Evolutionary conservation across 202 grass and related monocot genomes (phyloP).

Genomic region (Hordeum pubiflorum): DNA sequence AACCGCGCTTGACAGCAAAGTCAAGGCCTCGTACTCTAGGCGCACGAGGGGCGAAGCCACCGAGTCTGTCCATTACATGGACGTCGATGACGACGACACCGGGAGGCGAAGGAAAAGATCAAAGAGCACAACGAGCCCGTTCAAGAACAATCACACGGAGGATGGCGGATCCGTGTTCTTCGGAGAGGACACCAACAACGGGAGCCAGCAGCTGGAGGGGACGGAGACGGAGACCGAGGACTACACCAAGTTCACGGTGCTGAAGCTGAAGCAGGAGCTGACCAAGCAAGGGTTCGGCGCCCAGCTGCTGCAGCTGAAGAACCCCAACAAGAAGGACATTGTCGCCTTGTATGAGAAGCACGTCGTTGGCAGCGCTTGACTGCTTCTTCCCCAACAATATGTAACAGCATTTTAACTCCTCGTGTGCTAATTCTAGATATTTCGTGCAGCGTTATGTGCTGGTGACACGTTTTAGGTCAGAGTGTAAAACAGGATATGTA

Average conservation of each 20-base stretch:
- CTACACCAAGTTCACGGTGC: conserved; percentile 65
- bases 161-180: conserved; percentile 78
- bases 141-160: conserved; percentile 53
- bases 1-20: conserved; percentile 76
- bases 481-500: neutral
- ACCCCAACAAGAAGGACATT: conserved; percentile 93
- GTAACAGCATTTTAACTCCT: neutral
- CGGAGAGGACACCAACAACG: conserved; percentile 38
- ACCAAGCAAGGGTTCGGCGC: conserved; percentile 88
- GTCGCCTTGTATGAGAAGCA: conserved; percentile 82
- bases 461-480: neutral
- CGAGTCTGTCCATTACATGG: conserved; percentile 95
- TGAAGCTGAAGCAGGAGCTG: conserved; percentile 77
- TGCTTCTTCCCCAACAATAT: neutral
- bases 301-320: conserved; percentile 78
- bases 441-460: neutral
- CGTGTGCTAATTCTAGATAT: neutral
- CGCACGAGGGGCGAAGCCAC: conserved; percentile 64
- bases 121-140: conserved; percentile 94
- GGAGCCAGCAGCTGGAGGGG: conserved; percentile 46
- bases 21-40: conserved; percentile 54
- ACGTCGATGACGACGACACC: conserved; percentile 49
- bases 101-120: conserved; percentile 69
- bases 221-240: conserved; percentile 54
- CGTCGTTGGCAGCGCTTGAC: conserved; percentile 40